Base-by-base conservation (phyloP, 305 asterid genomes). In the Fraxinus xanthoxyloides region DNA sequence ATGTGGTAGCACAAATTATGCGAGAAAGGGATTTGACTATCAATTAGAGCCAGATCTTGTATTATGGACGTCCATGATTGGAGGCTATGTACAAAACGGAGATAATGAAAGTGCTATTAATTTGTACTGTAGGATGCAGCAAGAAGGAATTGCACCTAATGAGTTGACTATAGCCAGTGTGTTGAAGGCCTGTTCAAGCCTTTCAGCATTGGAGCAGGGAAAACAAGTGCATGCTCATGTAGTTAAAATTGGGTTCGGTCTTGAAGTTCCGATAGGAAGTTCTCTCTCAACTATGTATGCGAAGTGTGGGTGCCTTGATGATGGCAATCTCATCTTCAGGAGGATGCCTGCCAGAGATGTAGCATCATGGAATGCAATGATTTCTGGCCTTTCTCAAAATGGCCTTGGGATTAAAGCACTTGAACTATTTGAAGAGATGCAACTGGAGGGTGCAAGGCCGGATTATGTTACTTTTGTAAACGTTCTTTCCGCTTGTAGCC, bases 361-460 rank as follows among this genome's bases (percentile, higher is more conserved):
- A 23, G 92, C 90, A 51, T 89, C 97, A 7, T 94, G 98, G 98
- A 94, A 94, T 76, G 89, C 98, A 10, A 94, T 94, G 98, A 91
- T 94, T 78, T 94, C 98, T 0, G 97, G 96, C 34, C 91, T 91
- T 78, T 88, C 97, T 80, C 98, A 94, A 81, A 93, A 94, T 19
- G 96, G 97, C 1, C 76, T 69, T 15, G 98, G 97, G 5, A n/a
- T 46, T 9, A 89, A 93, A 87, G 98, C 98, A 7, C 90, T 94
- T 70, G 84, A 90, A 73, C 94, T 93, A 77, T 92, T 94, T 54
- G 92, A 90, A 78, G 94, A 93, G 79, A 94, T 94, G 97, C 87
- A 78, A 67, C 31, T 51, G 67, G 92, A 86, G 69, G 92, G 92
- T 13, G 84, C 76, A 23, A 83, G 75, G 30, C 98, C 97, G 0